phyloP scores from a whole-genome alignment of 352 stramenopile genomes.

The Pythium aristosporum region DNA sequence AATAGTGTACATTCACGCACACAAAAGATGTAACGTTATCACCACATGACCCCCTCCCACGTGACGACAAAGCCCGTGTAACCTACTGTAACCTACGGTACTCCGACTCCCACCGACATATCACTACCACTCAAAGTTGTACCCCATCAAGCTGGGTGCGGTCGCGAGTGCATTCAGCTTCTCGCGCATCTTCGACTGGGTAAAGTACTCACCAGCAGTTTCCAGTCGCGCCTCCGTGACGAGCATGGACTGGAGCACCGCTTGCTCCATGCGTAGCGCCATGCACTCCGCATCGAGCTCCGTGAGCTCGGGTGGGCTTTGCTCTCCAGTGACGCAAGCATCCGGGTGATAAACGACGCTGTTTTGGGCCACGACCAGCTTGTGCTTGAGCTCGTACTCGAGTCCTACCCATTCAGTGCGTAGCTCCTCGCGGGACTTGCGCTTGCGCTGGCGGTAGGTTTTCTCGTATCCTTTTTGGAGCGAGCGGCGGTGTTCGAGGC shows the following conservation, averaged over 20 bases:
- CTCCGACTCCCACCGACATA: too few relatives aligned
- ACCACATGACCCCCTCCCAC: background rate
- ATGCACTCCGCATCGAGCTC: conserved; percentile 2
- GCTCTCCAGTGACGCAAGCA: background rate
- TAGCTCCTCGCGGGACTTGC: conserved; percentile 10
- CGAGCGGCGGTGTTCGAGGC: conserved; percentile 14
- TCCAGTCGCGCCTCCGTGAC: conserved; percentile 3
- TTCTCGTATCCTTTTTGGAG: conserved; percentile 26
- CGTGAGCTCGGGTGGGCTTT: background rate
- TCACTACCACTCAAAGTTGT: conserved; percentile 17
- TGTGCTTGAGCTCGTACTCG: conserved; percentile 14
- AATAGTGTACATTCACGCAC: background rate
- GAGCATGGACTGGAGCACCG: conserved; percentile 7
- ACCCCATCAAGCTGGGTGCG: conserved; percentile 5
- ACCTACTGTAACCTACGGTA: too few relatives aligned
- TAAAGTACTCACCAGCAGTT: conserved; percentile 15
- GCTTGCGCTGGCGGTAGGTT: conserved; percentile 21
- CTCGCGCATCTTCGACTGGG: conserved; percentile 18
- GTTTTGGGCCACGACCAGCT: conserved; percentile 3
- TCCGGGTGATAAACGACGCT: background rate
- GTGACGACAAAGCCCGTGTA: background rate
- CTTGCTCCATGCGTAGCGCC: conserved; percentile 1
- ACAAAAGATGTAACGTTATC: background rate
- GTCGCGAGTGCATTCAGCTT: conserved; percentile 18
- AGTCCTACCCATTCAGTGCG: conserved; percentile 13